Conservation (phyloP, 495 filamentous ascomycete genomes). For the Jackrogersella minutella region DNA sequence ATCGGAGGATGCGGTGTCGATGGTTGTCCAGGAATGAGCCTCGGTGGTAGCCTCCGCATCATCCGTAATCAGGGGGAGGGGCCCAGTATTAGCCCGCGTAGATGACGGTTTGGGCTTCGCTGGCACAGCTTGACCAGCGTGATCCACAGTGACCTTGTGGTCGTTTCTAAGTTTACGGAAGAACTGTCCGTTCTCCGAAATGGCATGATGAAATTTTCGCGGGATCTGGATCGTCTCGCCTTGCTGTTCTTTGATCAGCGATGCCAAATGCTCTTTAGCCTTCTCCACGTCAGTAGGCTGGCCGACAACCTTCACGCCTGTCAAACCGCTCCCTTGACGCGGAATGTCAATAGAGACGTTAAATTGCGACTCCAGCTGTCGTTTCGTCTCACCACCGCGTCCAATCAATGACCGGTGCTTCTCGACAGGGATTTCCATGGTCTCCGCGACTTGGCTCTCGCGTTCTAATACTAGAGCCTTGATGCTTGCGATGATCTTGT, state of each 20-base stretch:
- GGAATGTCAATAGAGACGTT: conserved; percentile 90
- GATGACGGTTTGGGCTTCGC: conserved; percentile 62
- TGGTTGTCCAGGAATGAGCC: conserved; percentile 79
- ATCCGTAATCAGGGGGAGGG: conserved; percentile 89
- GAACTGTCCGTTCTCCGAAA: conserved; percentile 90
- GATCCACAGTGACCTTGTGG: conserved; percentile 86
- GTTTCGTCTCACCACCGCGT: conserved; percentile 84
- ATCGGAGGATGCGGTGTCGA: conserved; percentile 65
- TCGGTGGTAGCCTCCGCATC: conserved; percentile 67
- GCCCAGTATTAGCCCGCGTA: conserved; percentile 59
- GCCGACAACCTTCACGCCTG: conserved; percentile 84
- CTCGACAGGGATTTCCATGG: conserved; percentile 80
- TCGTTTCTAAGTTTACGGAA: conserved; percentile 87
- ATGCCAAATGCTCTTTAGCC: conserved; percentile 82
- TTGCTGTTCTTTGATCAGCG: conserved; percentile 82
- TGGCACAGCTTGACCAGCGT: conserved; percentile 79
- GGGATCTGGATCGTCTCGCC: conserved; percentile 88
- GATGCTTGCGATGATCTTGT: conserved; percentile 86
- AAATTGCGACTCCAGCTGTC: conserved; percentile 88
- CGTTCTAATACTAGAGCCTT: conserved; percentile 79
- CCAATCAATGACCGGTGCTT: conserved; percentile 94
- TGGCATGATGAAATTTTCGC: conserved; percentile 76
- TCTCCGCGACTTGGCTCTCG: conserved; percentile 76
- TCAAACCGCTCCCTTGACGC: conserved; percentile 71
- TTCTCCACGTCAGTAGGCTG: conserved; percentile 78